phyloP scores from a whole-genome alignment of 1,284 basidiomycete genomes.

The Heterobasidion annosum region DNA sequence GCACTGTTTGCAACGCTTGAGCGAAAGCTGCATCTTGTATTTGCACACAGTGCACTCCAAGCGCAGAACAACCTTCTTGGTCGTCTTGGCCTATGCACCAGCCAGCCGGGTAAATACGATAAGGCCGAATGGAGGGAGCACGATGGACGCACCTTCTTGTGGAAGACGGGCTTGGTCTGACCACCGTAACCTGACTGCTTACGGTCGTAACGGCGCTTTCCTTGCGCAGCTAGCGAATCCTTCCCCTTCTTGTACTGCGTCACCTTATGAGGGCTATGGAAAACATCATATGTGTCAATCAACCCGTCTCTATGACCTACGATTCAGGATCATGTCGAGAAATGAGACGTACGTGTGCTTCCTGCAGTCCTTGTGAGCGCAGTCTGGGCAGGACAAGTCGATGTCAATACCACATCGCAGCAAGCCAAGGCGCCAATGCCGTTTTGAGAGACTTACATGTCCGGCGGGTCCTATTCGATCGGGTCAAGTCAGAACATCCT shows the following conservation, averaged over 20 bases:
- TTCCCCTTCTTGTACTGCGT: slow-evolving; percentile 99
- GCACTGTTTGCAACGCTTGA: slow-evolving; percentile 99
- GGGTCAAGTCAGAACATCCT: background rate
- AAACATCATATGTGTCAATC: background rate
- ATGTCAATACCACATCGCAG: background rate
- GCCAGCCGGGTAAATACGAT: too few species aligned
- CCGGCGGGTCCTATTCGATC: slow-evolving; percentile 58
- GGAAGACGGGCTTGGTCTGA: slow-evolving; percentile 99
- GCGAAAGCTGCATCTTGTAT: slow-evolving; percentile 92
- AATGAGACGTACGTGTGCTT: slow-evolving; percentile 83
- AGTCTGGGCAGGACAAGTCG: slow-evolving; percentile 46
- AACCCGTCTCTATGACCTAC: background rate
- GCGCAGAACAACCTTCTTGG: slow-evolving; percentile 98
- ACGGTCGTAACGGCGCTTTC: slow-evolving; percentile 99
- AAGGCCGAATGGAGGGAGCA: background rate
- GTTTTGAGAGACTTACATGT: slow-evolving; percentile 54
- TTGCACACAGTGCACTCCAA: slow-evolving; percentile 98
- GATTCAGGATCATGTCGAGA: background rate
- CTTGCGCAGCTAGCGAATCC: slow-evolving; percentile 93
- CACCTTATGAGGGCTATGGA: slow-evolving; percentile 81
- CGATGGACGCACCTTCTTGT: slow-evolving; percentile 77
- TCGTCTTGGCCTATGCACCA: slow-evolving; percentile 74
- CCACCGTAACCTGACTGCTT: slow-evolving; percentile 99
- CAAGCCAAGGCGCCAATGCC: background rate
- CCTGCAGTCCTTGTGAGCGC: slow-evolving; percentile 98